These are phyloP conservation scores for Kitagawia praeruptora DNA, from an alignment of 129 eudicot genomes.

Conservation along the genomic window DNA sequence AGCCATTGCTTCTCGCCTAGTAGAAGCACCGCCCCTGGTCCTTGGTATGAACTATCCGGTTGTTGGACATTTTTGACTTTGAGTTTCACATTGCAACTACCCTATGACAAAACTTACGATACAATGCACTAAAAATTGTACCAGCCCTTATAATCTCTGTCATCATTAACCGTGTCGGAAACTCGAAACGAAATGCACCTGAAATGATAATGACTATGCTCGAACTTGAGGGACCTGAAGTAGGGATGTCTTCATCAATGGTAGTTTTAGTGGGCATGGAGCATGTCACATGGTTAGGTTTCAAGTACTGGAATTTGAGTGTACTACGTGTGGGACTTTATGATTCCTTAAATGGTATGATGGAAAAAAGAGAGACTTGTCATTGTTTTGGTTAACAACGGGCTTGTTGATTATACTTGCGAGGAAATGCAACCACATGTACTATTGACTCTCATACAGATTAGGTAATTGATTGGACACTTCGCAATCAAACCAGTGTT, in stretches of 20 bases:
- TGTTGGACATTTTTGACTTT: neutral
- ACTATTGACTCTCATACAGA: neutral
- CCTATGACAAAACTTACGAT: neutral
- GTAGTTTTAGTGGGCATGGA: neutral
- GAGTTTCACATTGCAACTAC: neutral
- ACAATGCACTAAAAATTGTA: neutral
- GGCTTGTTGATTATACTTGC: neutral
- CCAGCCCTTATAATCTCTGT: neutral
- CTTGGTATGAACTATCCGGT: too few species aligned
- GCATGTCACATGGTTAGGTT: conserved; percentile 7
- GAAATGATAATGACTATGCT: conserved; percentile 1
- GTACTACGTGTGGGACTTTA: neutral
- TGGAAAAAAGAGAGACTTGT: conserved; percentile 7
- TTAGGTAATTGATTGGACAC: conserved; percentile 9
- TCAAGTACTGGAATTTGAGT: neutral
- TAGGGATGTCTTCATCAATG: neutral
- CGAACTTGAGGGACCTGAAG: neutral
- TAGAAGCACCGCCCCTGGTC: too few species aligned
- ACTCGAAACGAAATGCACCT: conserved; percentile 2
- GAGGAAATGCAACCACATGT: neutral
- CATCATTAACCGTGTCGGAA: neutral
- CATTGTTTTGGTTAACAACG: conserved; percentile 6
- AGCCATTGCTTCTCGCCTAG: too few species aligned
- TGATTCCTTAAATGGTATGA: conserved; percentile 1
- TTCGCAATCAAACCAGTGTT: neutral